Evolutionary conservation across 208 protist genomes (phyloP), one percentile per base, ranked within the genome.

Genomic region (Hexamita inflata): DNA sequence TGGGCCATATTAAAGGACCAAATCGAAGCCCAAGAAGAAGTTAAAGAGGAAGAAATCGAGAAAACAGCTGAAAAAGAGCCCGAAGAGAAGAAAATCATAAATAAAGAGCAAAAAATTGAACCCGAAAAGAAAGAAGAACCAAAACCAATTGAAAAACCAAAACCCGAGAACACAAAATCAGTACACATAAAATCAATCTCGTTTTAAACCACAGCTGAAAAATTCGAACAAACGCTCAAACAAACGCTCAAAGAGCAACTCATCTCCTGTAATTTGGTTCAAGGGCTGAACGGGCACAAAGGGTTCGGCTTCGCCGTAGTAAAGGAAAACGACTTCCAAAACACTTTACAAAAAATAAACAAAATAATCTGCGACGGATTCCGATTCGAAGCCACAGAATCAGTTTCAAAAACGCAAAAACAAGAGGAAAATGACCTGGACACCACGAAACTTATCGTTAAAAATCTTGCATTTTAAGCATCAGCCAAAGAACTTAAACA

Each of bases 391-490:
- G 4, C 53, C 1, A 11, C 19, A 40, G n/a, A 39, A 40, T 2
- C 7, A 9, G 15, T 1, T 32, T 45, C 28, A 35, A 38, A n/a
- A 64, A 38, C 34, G n/a, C 2, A n/a, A 30, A 1, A 58, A 58
- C 53, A 74, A 45, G 11, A 1, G 1, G 38, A 30, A 34, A 34
- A 58, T 59, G 45, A 59, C 40, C 30, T 15, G 30, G 53, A 58
- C 2, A 35, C 45, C 1, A 75, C 68, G 28, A 80, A 80, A n/a
- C 9, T 80, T 26, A 65, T 80, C 29, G 35, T 80, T n/a, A 53
- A 42, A 49, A 80, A 80, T 41, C 32, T 80, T 30, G 75, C 77
- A 41, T 80, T 80, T 39, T 41, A 80, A 38, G 77, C 77, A 32
- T 76, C 58, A 26, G 26, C 1, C 24, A 77, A 39, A 45, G 77